phyloP scores from a whole-genome alignment of 2,329 filamentous ascomycete genomes.

The Cladosporium cucumerinum region DNA sequence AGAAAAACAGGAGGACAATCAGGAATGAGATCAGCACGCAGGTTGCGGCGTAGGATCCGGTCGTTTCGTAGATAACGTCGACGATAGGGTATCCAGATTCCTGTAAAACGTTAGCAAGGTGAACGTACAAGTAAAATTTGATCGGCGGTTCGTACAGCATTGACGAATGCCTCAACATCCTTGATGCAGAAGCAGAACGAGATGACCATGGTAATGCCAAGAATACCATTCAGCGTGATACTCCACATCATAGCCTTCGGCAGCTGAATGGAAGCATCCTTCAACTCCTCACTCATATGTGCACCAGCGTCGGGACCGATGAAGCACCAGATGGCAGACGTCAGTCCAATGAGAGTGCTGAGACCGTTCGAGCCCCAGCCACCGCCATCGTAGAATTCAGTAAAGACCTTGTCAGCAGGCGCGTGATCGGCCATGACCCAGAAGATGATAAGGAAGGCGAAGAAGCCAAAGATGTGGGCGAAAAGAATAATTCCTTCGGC shows the following conservation, averaged over 20 bases:
- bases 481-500: conserved; percentile 35
- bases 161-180: conserved; percentile 20
- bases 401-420: conserved; percentile 33
- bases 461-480: conserved; percentile 44
- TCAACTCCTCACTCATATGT: conserved; percentile 35
- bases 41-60: conserved; percentile 30
- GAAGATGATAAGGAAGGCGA: conserved; percentile 41
- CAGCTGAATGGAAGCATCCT: conserved; percentile 41
- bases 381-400: conserved; percentile 36
- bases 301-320: conserved; percentile 39
- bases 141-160: conserved; percentile 18
- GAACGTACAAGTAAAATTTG: background rate
- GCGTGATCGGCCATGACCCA: conserved; percentile 34
- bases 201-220: conserved; percentile 38
- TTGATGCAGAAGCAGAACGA: conserved; percentile 32
- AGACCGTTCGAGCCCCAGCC: conserved; percentile 42
- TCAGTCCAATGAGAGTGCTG: conserved; percentile 42
- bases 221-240: conserved; percentile 37
- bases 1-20: conserved; percentile 35
- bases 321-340: conserved; percentile 38
- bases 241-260: conserved; percentile 44
- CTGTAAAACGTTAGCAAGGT: conserved; percentile 7
- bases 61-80: conserved; percentile 31
- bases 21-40: conserved; percentile 32
- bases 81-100: conserved; percentile 33